A percentile compares a stretch with the other conserved stretches of the same genome.
Conservation (phyloP, 139 green algal species). For the Dunaliella primolecta region DNA sequence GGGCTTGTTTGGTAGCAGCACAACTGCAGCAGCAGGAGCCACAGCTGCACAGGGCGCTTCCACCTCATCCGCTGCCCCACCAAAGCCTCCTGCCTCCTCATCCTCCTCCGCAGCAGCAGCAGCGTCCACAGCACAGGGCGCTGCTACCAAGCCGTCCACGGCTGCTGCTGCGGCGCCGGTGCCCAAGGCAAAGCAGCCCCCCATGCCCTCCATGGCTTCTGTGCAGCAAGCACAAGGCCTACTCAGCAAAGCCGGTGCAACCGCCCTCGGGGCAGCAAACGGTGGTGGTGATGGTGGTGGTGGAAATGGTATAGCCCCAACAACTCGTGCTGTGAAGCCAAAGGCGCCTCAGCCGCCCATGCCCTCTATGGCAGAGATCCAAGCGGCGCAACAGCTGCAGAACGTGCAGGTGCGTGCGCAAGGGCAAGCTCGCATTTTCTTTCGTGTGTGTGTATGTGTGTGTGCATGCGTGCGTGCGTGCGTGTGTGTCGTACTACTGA, state of each 20-base stretch:
- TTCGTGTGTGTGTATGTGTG: no score
- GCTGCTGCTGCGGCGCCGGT: not conserved
- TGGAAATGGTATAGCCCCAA: no score
- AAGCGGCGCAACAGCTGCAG: conserved; percentile 5
- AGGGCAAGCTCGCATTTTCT: no score
- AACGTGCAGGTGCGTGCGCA: not conserved
- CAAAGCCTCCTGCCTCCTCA: not conserved
- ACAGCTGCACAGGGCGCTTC: not conserved
- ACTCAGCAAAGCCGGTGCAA: not conserved
- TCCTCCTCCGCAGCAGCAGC: not conserved
- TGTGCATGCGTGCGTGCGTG: no score
- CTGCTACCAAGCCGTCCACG: not conserved
- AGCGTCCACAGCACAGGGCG: not conserved
- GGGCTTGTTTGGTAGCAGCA: not conserved
- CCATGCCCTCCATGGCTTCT: conserved; percentile 2
- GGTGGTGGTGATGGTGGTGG: not conserved
- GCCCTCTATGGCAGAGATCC: not conserved
- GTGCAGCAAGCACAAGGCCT: conserved; percentile 2
- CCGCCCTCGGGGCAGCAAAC: no score
- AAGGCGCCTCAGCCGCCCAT: conserved; percentile 1
- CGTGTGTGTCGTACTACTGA: no score
- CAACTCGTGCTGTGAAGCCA: no score
- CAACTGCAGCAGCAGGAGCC: not conserved
- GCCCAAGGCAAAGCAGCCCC: conserved; percentile 1
- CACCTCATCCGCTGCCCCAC: not conserved